Base-by-base conservation (phyloP, 495 filamentous ascomycete species). In the Aspergillus steynii region DNA sequence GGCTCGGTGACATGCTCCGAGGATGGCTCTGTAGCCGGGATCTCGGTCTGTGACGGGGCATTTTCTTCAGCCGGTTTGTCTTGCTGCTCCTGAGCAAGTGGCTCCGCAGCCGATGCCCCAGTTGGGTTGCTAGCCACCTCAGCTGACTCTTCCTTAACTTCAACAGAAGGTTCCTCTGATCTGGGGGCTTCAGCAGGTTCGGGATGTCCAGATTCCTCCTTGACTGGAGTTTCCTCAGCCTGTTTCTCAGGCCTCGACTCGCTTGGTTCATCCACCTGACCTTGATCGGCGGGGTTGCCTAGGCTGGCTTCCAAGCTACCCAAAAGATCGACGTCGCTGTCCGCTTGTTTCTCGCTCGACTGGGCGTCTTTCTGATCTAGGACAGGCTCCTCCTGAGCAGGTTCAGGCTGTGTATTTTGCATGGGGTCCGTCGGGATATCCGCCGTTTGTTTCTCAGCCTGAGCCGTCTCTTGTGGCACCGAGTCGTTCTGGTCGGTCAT, bases 241-340 rank as follows among this genome's bases (percentile, higher is more conserved):
- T 56, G 47, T 26, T 47, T 29, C 26, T 29, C 54, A 8, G 45
- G 29, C 31, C 58, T 10, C 3, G 12, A 4, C 26, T 29, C 54
- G 31, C 48, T 29, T 20, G 28, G 48, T 20, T 58, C 34, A 32
- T 47, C 52, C 32, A 7, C 31, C 50, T 47, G 60, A 14, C 25
- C 50, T 14, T 27, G 53, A 1, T 62, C 29, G 5, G 47, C 46
- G 15, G 50, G 25, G 29, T 56, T 53, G 7, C 53, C 60, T 48
- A 72, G 55, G 45, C 67, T 69, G 29, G 63, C 67, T 56, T 72
- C 70, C 29, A 72, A 48, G 31, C 53, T 62, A 52, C 61, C 65
- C 3, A 72, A 46, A 4, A 72, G 47, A 56, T 68, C 62, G 27
- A 59, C 34, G 2, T 65, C 63, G 8, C 54, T 56, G 26, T 63